phyloP scores from a whole-genome alignment of 1,284 basidiomycete genomes.

The Papiliotrema flavescens region DNA sequence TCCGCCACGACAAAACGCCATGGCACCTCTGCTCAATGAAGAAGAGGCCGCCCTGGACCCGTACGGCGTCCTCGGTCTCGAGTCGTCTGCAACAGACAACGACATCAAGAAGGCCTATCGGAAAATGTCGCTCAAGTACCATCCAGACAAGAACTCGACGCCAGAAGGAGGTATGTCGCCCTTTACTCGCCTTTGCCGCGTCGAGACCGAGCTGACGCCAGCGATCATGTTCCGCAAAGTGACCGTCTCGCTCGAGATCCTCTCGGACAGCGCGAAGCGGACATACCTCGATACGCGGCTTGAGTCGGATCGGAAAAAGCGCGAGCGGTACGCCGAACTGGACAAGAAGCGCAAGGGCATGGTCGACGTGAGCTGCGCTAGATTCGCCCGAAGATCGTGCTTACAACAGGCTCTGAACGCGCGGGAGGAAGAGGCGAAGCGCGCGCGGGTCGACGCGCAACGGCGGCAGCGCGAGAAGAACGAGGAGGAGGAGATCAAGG shows the following conservation, averaged over 20 bases:
- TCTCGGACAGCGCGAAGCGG: conserved; percentile 76
- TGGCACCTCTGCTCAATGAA: conserved; percentile 42
- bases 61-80: conserved; percentile 69
- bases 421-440: conserved; percentile 75
- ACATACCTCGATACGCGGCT: conserved; percentile 77
- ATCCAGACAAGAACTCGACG: conserved; percentile 73
- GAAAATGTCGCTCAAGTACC: conserved; percentile 76
- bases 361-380: conserved; percentile 53
- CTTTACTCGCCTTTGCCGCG: not conserved
- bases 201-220: not conserved
- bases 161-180: not conserved
- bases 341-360: conserved; percentile 74
- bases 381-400: conserved; percentile 1
- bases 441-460: conserved; percentile 58
- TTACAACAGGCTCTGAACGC: conserved; percentile 66
- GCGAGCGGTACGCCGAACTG: conserved; percentile 68
- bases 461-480: conserved; percentile 54
- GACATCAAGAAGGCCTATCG: conserved; percentile 82
- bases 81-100: conserved; percentile 66
- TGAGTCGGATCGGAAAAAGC: conserved; percentile 65
- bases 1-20: conserved; percentile 6
- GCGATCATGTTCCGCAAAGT: conserved; percentile 78
- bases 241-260: conserved; percentile 76
- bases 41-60: conserved; percentile 57
- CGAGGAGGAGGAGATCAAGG: conserved; percentile 70